Conservation (phyloP, 2,329 filamentous ascomycete genomes). For the Venturia pyrina region DNA sequence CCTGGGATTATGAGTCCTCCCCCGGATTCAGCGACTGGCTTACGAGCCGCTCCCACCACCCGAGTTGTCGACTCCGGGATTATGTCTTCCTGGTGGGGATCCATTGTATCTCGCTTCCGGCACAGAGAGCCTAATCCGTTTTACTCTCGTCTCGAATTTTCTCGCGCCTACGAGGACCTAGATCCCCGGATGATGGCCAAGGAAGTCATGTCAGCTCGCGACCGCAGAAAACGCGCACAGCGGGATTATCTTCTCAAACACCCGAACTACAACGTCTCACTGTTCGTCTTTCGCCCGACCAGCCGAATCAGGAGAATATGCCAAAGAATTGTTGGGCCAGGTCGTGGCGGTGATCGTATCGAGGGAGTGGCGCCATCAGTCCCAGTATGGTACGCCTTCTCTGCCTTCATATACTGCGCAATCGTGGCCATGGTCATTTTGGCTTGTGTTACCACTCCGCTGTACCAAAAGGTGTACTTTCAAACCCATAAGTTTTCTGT, state of each 20-base stretch:
- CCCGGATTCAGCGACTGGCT: constrained; percentile 6
- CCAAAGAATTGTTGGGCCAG: constrained; percentile 83
- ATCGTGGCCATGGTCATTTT: constrained; percentile 98
- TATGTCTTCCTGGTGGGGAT: constrained; percentile 52
- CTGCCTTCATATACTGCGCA: constrained; percentile 82
- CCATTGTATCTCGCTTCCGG: constrained; percentile 44
- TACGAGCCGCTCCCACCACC: constrained; percentile 29
- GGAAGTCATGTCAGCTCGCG: constrained; percentile 75
- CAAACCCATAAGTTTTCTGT: constrained; percentile 47
- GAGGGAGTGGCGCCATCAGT: constrained; percentile 86
- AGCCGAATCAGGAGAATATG: constrained; percentile 75
- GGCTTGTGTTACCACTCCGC: constrained; percentile 84
- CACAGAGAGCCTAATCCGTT: constrained; percentile 85
- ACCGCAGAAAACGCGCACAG: constrained; percentile 76
- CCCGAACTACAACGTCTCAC: constrained; percentile 82
- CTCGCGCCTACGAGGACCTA: constrained; percentile 62
- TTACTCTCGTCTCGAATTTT: constrained; percentile 69
- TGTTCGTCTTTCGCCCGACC: constrained; percentile 73
- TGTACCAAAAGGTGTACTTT: constrained; percentile 88
- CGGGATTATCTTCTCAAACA: constrained; percentile 80
- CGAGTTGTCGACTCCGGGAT: constrained; percentile 46
- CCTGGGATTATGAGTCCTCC: constrained; percentile 16
- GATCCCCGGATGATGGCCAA: constrained; percentile 83
- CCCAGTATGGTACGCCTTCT: constrained; percentile 85
- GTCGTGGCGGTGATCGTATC: constrained; percentile 74